These are phyloP conservation scores for Herpetospermum pedunculosum DNA, from an alignment of 306 rosid species.

Conservation along the genomic window DNA sequence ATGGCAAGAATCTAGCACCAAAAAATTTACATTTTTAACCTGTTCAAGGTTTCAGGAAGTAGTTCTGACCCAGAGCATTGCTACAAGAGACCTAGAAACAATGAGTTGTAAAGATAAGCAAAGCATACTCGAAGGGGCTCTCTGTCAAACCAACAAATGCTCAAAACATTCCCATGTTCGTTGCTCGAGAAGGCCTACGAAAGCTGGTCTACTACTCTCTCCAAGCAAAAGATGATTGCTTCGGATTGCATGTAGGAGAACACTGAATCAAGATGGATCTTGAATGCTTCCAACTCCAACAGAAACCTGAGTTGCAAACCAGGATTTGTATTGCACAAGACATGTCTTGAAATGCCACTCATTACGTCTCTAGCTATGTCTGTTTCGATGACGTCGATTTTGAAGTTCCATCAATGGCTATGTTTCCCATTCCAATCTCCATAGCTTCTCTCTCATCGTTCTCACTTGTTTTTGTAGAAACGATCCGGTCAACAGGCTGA, in stretches of 20 bases:
- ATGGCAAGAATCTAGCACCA: background rate
- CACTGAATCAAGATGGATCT: background rate
- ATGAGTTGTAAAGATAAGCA: background rate
- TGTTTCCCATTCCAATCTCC: constrained; percentile 18
- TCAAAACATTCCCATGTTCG: background rate
- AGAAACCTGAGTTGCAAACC: background rate
- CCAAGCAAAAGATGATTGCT: background rate
- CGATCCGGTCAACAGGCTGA: background rate
- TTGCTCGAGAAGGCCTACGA: background rate
- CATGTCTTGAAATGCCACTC: background rate
- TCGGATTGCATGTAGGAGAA: background rate
- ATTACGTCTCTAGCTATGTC: background rate
- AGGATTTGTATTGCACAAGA: background rate
- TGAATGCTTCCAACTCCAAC: background rate
- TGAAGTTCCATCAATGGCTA: constrained; percentile 19
- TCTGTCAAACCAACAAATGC: background rate
- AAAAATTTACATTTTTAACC: background rate
- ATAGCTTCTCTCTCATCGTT: constrained; percentile 17
- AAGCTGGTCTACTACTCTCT: background rate
- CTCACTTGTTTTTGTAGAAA: constrained; percentile 12
- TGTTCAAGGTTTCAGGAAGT: background rate
- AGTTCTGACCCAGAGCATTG: background rate
- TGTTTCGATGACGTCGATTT: background rate
- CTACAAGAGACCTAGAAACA: background rate
- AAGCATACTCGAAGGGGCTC: background rate